Percentiles rank a stretch among this genome's conserved stretches.
Evolutionary conservation across 169 alveolate genomes (phyloP).

Genomic region (Eimeria zaria): DNA sequence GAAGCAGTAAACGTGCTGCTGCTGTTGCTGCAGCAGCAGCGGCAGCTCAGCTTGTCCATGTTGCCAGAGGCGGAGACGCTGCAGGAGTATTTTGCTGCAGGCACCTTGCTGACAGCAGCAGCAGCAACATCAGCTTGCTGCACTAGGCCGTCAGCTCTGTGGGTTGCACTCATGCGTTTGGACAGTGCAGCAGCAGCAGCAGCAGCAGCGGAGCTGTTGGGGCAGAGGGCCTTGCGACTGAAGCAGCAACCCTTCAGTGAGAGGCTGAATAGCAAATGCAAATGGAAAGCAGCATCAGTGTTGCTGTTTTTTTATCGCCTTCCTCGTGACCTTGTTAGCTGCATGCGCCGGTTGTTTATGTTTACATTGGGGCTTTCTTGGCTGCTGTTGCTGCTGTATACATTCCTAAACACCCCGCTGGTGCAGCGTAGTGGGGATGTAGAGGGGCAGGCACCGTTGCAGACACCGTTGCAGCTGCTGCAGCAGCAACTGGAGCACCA

Average conservation of each 20-base stretch:
- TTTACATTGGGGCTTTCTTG: constrained; percentile 19
- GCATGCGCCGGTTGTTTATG: not conserved
- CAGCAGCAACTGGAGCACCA: constrained; percentile 39
- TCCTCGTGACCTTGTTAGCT: not conserved
- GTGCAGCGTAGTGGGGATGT: constrained; percentile 8
- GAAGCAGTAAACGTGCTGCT: constrained; percentile 21
- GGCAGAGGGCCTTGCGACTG: not conserved
- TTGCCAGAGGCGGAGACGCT: constrained; percentile 23
- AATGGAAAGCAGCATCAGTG: not conserved
- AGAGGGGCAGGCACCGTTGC: too few relatives aligned
- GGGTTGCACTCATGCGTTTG: constrained; percentile 5
- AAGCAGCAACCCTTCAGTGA: constrained; percentile 11
- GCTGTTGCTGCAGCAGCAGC: constrained; percentile 32
- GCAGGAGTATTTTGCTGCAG: constrained; percentile 53
- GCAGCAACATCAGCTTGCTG: constrained; percentile 49
- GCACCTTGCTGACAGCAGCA: constrained; percentile 51
- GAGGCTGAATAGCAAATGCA: constrained; percentile 29
- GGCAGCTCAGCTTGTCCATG: constrained; percentile 12
- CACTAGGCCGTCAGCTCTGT: constrained; percentile 42
- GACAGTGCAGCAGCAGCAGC: constrained; percentile 40
- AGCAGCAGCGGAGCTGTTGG: constrained; percentile 22
- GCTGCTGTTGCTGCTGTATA: constrained; percentile 46
- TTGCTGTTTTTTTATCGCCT: not conserved
- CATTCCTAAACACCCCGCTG: constrained; percentile 22
- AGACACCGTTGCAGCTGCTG: constrained; percentile 43